Evolutionary conservation across 257 asterid genomes (phyloP).

Genomic region (Mitragyna speciosa): DNA sequence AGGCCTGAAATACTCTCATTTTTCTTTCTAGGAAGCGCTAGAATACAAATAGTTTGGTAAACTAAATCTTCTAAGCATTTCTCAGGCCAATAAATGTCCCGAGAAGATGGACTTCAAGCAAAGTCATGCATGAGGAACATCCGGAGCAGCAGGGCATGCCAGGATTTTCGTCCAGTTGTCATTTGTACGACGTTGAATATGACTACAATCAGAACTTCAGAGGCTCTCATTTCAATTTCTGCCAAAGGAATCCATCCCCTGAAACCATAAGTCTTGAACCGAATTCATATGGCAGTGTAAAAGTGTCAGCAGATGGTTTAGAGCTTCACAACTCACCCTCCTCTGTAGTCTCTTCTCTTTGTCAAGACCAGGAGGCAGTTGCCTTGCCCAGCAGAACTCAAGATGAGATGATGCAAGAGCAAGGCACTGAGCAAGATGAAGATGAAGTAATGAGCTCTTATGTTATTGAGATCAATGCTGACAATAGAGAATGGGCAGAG

Average conservation of each 20-base stretch:
- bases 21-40: no score
- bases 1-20: no score
- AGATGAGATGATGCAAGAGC: conserved; percentile 27
- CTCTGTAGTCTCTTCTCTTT: conserved; percentile 56
- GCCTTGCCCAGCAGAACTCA: conserved; percentile 19
- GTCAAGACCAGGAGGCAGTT: conserved; percentile 35
- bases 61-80: neutral
- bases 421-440: conserved; percentile 36
- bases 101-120: conserved; percentile 42
- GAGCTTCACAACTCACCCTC: conserved; percentile 48
- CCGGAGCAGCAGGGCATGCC: conserved; percentile 31
- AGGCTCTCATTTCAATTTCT: conserved; percentile 41
- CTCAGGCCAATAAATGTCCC: conserved; percentile 66
- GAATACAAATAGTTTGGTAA: neutral
- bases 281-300: conserved; percentile 41
- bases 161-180: conserved; percentile 32
- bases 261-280: conserved; percentile 59
- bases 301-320: conserved; percentile 46
- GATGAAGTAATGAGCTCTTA: conserved; percentile 69
- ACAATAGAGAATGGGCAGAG: conserved; percentile 41
- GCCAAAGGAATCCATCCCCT: conserved; percentile 58
- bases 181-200: conserved; percentile 27
- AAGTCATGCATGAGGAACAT: conserved; percentile 34
- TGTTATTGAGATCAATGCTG: conserved; percentile 67
- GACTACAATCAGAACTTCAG: conserved; percentile 29